Conservation (phyloP, 495 filamentous ascomycete species). For the Penicillium longicatenatum region DNA sequence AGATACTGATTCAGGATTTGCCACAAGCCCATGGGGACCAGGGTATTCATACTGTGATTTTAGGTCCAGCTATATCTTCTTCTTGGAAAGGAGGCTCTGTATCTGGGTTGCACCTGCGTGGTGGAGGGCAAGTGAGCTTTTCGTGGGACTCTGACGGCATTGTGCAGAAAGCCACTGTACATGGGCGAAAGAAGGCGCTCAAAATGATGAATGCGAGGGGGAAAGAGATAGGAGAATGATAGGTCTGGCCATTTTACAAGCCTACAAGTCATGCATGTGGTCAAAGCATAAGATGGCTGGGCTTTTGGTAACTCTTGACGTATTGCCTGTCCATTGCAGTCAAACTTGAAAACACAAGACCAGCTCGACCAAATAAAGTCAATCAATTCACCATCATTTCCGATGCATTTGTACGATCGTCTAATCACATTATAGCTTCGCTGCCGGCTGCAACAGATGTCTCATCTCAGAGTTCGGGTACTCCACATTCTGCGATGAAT, state of each 20-base stretch:
- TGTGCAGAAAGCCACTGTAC: slow-evolving; percentile 1
- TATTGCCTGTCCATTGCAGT: too few species aligned
- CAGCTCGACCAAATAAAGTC: not conserved
- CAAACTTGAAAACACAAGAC: too few species aligned
- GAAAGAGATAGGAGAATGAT: not conserved
- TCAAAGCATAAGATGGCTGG: too few species aligned
- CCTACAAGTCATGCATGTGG: too few species aligned
- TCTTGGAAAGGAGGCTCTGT: slow-evolving; percentile 40
- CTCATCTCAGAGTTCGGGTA: slow-evolving; percentile 40
- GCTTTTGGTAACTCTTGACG: too few species aligned
- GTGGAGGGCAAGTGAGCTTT: slow-evolving; percentile 42
- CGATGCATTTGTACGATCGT: not conserved
- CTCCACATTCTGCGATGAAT: slow-evolving; percentile 37
- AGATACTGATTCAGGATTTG: slow-evolving; percentile 47
- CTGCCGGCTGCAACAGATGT: slow-evolving; percentile 29
- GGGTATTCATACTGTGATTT: slow-evolving; percentile 27
- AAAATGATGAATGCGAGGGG: slow-evolving; percentile 7
- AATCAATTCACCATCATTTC: not conserved
- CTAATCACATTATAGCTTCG: slow-evolving; percentile 40
- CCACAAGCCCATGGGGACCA: slow-evolving; percentile 25
- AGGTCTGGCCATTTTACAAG: not conserved
- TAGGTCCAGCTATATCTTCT: slow-evolving; percentile 46
- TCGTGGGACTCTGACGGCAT: slow-evolving; percentile 38
- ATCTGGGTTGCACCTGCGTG: slow-evolving; percentile 39
- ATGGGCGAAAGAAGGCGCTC: not conserved